Conservation (phyloP, 2,329 filamentous ascomycete genomes). For the Albifimbria verrucaria region DNA sequence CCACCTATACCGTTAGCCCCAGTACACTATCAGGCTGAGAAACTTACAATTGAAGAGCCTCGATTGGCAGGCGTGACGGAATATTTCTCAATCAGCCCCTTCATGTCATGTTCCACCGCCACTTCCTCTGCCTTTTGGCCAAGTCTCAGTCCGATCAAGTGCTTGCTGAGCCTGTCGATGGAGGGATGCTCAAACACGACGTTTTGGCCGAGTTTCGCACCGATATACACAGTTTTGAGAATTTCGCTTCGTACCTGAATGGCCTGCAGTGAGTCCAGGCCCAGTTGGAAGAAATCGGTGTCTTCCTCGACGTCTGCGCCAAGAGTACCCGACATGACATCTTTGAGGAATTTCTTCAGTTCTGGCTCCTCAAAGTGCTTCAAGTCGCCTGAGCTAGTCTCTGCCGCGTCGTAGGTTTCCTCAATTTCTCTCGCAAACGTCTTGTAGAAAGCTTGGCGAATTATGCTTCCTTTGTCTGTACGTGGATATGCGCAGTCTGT, state of each 20-base stretch:
- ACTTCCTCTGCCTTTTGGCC: constrained; percentile 25
- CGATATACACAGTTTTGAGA: constrained; percentile 45
- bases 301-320: constrained; percentile 28
- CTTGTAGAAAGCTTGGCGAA: constrained; percentile 44
- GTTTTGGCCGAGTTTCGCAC: constrained; percentile 47
- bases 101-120: constrained; percentile 25
- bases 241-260: constrained; percentile 52
- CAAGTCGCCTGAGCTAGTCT: constrained; percentile 13
- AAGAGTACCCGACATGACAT: constrained; percentile 23
- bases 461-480: constrained; percentile 52
- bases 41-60: constrained; percentile 15
- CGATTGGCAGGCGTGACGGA: constrained; percentile 4
- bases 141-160: constrained; percentile 39
- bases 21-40: too few species aligned
- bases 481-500: constrained; percentile 37
- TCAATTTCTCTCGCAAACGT: constrained; percentile 42
- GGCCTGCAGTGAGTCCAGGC: constrained; percentile 56
- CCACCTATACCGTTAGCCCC: constrained; percentile 24
- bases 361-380: constrained; percentile 16
- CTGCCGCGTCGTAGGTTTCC: constrained; percentile 27
- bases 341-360: constrained; percentile 28
- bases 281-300: constrained; percentile 55
- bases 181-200: constrained; percentile 57
- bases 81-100: constrained; percentile 19
- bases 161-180: constrained; percentile 39